Percentiles rank a stretch among this genome's conserved stretches.
phyloP scores from a whole-genome alignment of 495 filamentous ascomycete species.

The Xylaria grammica region DNA sequence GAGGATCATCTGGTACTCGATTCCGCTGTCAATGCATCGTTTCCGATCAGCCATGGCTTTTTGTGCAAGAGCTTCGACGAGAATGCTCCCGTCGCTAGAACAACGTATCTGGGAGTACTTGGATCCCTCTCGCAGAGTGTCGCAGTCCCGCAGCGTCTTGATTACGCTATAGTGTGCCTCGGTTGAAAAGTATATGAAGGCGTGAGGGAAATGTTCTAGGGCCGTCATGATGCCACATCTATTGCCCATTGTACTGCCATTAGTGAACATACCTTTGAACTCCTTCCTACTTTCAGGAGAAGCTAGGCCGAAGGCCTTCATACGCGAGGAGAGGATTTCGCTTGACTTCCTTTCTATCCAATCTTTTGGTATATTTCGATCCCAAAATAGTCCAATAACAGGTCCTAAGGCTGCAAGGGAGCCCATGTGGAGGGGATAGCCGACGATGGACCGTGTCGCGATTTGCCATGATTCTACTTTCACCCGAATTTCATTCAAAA shows the following conservation, averaged over 20 bases:
- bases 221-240: neutral
- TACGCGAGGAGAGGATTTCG: neutral
- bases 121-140: neutral
- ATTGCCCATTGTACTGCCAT: slow-evolving; percentile 1
- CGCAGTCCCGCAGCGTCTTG: neutral
- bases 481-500: neutral
- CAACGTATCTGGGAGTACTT: neutral
- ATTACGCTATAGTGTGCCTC: neutral
- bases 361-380: neutral
- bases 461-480: neutral
- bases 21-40: neutral
- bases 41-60: neutral
- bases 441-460: neutral
- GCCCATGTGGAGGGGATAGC: neutral
- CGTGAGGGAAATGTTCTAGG: neutral
- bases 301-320: neutral
- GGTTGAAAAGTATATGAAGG: neutral
- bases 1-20: neutral
- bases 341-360: neutral
- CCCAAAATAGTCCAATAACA: neutral
- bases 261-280: neutral
- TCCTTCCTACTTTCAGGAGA: neutral
- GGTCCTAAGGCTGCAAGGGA: neutral
- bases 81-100: neutral
- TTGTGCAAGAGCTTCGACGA: neutral